phyloP scores from a whole-genome alignment of 352 stramenopile genomes.

The Pythium pectinolyticum region DNA sequence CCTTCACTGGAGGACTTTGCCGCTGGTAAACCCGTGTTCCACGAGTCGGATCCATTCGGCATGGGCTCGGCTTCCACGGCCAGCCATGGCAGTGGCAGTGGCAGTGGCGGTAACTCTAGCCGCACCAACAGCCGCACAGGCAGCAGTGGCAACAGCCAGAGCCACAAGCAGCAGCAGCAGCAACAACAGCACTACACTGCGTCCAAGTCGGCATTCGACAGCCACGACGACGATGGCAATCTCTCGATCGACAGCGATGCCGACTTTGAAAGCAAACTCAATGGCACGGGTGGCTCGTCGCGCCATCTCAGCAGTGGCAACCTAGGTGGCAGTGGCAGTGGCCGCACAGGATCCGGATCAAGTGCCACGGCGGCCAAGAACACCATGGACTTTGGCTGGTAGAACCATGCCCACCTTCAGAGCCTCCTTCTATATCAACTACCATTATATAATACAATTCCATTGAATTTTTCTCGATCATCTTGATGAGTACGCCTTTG shows the following conservation, averaged over 20 bases:
- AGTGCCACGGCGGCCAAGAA: constrained; percentile 1
- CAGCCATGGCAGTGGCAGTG: background rate
- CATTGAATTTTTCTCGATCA: background rate
- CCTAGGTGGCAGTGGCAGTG: constrained; percentile 4
- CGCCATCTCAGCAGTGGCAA: constrained; percentile 23
- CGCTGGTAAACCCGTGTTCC: constrained; percentile 32
- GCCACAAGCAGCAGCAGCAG: background rate
- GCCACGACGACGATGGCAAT: constrained; percentile 14
- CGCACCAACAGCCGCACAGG: constrained; percentile 18
- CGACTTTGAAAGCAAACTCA: constrained; percentile 32
- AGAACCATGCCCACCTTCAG: constrained; percentile 3
- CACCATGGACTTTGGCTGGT: constrained; percentile 33
- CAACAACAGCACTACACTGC: background rate
- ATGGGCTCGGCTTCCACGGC: background rate
- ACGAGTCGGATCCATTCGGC: constrained; percentile 25
- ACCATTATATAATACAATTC: constrained; percentile 6
- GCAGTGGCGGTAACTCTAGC: constrained; percentile 12
- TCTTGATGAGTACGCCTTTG: background rate
- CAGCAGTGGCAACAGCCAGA: constrained; percentile 9
- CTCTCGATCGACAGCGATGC: constrained; percentile 26
- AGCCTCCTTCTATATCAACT: background rate
- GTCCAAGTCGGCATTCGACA: constrained; percentile 25
- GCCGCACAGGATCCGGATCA: constrained; percentile 14
- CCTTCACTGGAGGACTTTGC: constrained; percentile 58
- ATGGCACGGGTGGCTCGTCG: constrained; percentile 11